Evolutionary conservation across 2,329 filamentous ascomycete species (phyloP).

Genomic region (Shiraia bambusicola): DNA sequence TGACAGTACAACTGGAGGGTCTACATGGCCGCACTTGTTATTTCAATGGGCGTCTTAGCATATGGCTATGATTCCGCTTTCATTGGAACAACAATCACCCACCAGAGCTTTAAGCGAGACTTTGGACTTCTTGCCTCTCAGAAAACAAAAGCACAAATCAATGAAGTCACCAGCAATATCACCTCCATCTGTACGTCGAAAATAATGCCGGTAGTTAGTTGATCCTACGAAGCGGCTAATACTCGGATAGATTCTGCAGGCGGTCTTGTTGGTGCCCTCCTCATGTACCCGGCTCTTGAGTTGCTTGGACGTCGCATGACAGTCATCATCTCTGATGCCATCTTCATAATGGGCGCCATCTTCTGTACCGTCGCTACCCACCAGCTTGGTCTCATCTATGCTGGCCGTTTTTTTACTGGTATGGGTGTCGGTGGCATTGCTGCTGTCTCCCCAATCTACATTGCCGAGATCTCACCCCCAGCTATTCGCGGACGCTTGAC

Average conservation of each 20-base stretch:
- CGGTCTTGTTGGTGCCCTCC: conserved; percentile 56
- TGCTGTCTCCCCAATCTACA: conserved; percentile 42
- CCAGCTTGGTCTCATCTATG: conserved; percentile 45
- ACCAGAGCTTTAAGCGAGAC: conserved; percentile 51
- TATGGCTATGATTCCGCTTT: conserved; percentile 58
- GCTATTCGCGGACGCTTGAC: conserved; percentile 65
- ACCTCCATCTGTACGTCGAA: conserved; percentile 43
- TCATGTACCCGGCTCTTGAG: conserved; percentile 49
- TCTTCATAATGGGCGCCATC: conserved; percentile 48
- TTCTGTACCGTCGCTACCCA: conserved; percentile 42
- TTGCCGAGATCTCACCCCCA: conserved; percentile 54
- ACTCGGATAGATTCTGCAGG: conserved; percentile 46
- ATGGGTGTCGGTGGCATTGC: conserved; percentile 43
- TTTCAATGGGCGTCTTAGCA: conserved; percentile 50
- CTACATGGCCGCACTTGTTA: conserved; percentile 52
- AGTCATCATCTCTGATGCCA: conserved; percentile 49
- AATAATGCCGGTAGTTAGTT: background rate
- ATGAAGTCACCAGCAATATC: conserved; percentile 51
- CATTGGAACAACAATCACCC: conserved; percentile 57
- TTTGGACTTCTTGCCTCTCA: conserved; percentile 35
- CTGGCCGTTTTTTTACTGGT: conserved; percentile 44
- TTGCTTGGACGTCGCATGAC: conserved; percentile 54
- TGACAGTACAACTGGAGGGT: conserved; percentile 54
- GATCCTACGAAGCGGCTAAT: conserved; percentile 1
- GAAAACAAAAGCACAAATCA: conserved; percentile 41